Evolutionary conservation across 805 yeast species (phyloP).

Genomic region (Zygoascus ofunaensis): DNA sequence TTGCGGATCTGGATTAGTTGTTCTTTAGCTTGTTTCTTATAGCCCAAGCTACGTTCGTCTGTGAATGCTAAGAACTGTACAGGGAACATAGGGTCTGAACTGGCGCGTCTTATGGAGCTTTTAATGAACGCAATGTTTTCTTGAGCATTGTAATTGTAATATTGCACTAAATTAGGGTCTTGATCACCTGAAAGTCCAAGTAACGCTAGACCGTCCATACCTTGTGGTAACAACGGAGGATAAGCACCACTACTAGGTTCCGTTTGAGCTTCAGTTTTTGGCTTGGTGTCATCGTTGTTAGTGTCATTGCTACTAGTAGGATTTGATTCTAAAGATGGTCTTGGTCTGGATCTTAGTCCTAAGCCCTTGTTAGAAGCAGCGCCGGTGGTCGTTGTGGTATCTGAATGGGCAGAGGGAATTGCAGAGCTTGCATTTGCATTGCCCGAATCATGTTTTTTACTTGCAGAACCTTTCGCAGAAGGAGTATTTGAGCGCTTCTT

Average conservation of each 20-base stretch:
- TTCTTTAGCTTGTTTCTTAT: slow-evolving; percentile 1
- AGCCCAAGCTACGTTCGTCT: slow-evolving; percentile 12
- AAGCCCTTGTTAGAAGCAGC: too few species aligned
- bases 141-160: slow-evolving; percentile 18
- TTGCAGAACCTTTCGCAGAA: too few species aligned
- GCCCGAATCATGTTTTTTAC: too few species aligned
- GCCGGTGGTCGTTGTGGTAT: too few species aligned
- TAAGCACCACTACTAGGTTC: slow-evolving; percentile 2
- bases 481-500: slow-evolving; percentile 8
- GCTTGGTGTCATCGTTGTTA: too few species aligned
- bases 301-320: too few species aligned
- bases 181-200: slow-evolving; percentile 27
- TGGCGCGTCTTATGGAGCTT: slow-evolving; percentile 21
- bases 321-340: too few species aligned
- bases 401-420: too few species aligned
- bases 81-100: slow-evolving; percentile 18
- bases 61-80: slow-evolving; percentile 20
- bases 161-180: slow-evolving; percentile 25
- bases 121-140: slow-evolving; percentile 22
- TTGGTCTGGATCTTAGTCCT: too few species aligned
- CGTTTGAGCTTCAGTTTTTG: background rate
- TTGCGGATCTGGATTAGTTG: slow-evolving; percentile 13
- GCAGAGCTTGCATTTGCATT: background rate
- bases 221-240: slow-evolving; percentile 20
- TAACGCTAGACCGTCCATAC: slow-evolving; percentile 20